Evolutionary conservation across 2,329 filamentous ascomycete species (phyloP), one percentile per base, ranked within the genome.

Genomic region (Hymenoscyphus occultus): DNA sequence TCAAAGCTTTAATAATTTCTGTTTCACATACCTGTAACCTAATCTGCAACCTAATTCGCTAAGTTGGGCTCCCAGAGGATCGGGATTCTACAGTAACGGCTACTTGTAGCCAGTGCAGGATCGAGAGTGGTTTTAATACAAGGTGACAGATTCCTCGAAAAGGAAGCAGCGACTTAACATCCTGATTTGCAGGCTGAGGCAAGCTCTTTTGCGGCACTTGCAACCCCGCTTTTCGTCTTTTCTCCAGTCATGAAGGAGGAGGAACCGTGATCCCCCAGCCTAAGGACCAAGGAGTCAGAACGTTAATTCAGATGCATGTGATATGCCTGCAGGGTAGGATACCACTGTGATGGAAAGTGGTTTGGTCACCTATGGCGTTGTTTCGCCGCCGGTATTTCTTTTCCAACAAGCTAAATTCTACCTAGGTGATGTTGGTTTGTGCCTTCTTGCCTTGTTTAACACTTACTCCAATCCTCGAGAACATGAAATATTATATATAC

Each of bases 251-350:
- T 22, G 14, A 51, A 51, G n/a, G 22, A 19, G n/a, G n/a, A 51
- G 42, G 14, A 48, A n/a, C 42, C 42, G 19, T 48, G 19, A 12
- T 14, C 42, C n/a, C 19, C n/a, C 42, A 19, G 42, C 42, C 42
- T 48, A 48, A 48, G 42, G 42, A n/a, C 42, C 42, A 48, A 19
- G 42, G 16, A 48, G 42, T 48, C 42, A 48, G 42, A 48, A 48
- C 42, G 42, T 48, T 48, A 28, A 48, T 48, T 16, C 42, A 2
- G 19, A 48, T 48, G 42, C 42, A 48, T 48, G 42, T 48, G 42
- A 48, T 48, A 48, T 48, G 42, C 42, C 19, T 48, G 42, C 42
- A 48, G n/a, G n/a, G 42, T n/a, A 48, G 42, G 16, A 48, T 48
- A 48, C 42, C 42, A 48, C 42, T 48, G 42, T n/a, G 42, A 48